phyloP scores from a whole-genome alignment of 108 stramenopile genomes.

The Nitzschia palea region DNA sequence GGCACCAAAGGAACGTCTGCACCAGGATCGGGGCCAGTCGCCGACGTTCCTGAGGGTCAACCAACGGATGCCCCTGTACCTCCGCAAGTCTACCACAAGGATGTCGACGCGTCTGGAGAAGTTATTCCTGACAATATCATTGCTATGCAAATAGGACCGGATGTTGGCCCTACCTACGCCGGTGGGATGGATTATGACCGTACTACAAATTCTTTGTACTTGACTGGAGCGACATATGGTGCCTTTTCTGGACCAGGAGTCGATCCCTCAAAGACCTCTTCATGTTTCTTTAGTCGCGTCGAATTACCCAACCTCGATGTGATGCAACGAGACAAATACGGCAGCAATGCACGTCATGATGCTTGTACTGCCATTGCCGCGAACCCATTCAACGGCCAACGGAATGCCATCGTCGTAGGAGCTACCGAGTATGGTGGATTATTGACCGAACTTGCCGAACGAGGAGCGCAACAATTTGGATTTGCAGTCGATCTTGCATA shows the following conservation, averaged over 20 bases:
- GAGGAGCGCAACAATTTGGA: conserved; percentile 4
- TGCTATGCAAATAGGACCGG: not conserved
- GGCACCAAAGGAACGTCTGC: not conserved
- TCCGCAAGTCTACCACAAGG: not conserved
- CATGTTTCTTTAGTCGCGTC: conserved; percentile 22
- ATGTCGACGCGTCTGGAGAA: not conserved
- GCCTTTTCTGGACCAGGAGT: not conserved
- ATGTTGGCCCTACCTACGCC: conserved; percentile 25
- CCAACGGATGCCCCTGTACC: conserved; percentile 2
- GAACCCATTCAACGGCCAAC: conserved; percentile 5
- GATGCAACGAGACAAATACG: conserved; percentile 15
- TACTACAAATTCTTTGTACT: conserved; percentile 14
- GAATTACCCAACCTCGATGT: conserved; percentile 12
- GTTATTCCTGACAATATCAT: conserved; percentile 18
- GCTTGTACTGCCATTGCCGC: conserved; percentile 28
- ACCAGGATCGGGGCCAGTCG: not conserved
- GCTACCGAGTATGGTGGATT: conserved; percentile 23
- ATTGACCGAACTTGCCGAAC: conserved; percentile 4
- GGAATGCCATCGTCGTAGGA: conserved; percentile 23
- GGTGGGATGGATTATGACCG: conserved; percentile 35
- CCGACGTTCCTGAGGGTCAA: not conserved
- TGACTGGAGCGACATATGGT: conserved; percentile 35
- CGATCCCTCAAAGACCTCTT: not conserved
- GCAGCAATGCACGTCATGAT: not conserved
- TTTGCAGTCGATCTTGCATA: conserved; percentile 11